Percentiles rank a stretch among this genome's conserved stretches.
These are phyloP conservation scores for Debaryomyces subglobosus DNA, from an alignment of 1,139 yeast species.

Conservation along the genomic window DNA sequence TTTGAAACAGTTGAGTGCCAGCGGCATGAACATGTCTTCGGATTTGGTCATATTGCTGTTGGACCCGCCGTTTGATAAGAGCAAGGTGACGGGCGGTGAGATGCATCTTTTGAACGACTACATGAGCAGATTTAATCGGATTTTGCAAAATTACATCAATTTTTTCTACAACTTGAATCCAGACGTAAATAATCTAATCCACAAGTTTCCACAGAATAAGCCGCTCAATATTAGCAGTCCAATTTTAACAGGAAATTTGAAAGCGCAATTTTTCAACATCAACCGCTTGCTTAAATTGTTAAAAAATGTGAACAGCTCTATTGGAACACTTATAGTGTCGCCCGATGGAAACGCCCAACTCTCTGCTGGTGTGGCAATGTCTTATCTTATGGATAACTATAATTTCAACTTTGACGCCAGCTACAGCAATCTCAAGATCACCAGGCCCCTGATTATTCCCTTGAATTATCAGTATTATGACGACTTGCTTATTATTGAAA, in stretches of 20 bases:
- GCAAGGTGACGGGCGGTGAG: constrained; percentile 22
- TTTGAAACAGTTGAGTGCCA: constrained; percentile 25
- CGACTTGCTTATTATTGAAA: constrained; percentile 44
- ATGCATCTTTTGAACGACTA: constrained; percentile 28
- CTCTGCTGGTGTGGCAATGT: constrained; percentile 39
- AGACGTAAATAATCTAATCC: constrained; percentile 28
- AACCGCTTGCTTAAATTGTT: constrained; percentile 42
- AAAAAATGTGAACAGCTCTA: constrained; percentile 34
- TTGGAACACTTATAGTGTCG: constrained; percentile 42
- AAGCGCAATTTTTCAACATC: constrained; percentile 41
- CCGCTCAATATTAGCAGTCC: constrained; percentile 37
- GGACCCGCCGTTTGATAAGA: constrained; percentile 38
- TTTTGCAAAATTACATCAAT: constrained; percentile 43
- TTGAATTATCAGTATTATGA: constrained; percentile 43
- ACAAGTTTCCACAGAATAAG: constrained; percentile 33
- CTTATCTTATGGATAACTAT: constrained; percentile 48
- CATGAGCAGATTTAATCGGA: constrained; percentile 32
- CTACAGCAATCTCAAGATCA: constrained; percentile 20
- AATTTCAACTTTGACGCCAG: constrained; percentile 38
- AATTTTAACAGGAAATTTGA: constrained; percentile 42
- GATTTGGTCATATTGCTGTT: constrained; percentile 44
- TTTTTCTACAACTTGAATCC: constrained; percentile 42
- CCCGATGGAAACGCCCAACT: constrained; percentile 31
- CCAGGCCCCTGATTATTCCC: constrained; percentile 23
- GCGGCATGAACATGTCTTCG: constrained; percentile 32